These are phyloP conservation scores for Talaromyces proteolyticus DNA, from an alignment of 495 filamentous ascomycete genomes.

Conservation along the genomic window DNA sequence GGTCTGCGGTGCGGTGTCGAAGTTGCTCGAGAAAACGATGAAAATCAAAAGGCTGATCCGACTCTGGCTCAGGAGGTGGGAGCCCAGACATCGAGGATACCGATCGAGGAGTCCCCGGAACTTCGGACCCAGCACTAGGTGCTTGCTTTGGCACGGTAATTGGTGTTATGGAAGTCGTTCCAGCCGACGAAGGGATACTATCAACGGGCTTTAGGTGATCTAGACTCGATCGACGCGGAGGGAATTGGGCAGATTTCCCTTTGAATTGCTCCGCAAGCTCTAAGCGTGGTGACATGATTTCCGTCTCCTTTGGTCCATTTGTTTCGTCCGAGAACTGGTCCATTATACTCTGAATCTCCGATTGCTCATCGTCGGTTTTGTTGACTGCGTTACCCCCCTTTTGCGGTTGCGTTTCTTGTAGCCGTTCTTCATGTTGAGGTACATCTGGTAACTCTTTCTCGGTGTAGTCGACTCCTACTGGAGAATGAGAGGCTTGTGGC, in stretches of 20 bases:
- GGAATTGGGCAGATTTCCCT: conserved; percentile 58
- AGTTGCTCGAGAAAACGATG: conserved; percentile 95
- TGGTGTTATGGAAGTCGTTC: conserved; percentile 1
- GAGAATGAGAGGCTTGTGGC: conserved; percentile 43
- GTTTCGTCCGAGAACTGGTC: conserved; percentile 68
- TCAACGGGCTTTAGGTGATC: conserved; percentile 44
- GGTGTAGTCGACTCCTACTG: conserved; percentile 39
- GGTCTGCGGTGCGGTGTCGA: conserved; percentile 90
- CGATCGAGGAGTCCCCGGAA: conserved; percentile 36
- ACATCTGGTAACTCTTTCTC: conserved; percentile 50
- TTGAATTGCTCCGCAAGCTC: conserved; percentile 68
- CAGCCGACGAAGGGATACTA: background rate
- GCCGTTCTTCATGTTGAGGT: conserved; percentile 45
- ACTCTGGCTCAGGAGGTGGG: conserved; percentile 84
- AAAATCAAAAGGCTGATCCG: conserved; percentile 91
- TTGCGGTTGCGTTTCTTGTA: conserved; percentile 30
- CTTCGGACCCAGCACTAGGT: conserved; percentile 13
- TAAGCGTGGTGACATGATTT: conserved; percentile 77
- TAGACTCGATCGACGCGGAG: conserved; percentile 78
- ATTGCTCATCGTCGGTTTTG: conserved; percentile 62
- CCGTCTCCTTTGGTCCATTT: conserved; percentile 59
- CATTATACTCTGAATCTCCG: conserved; percentile 96
- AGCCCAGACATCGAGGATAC: conserved; percentile 46
- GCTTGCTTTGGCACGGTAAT: conserved; percentile 5
- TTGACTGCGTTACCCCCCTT: conserved; percentile 41